Percentiles rank a stretch among this genome's conserved stretches.
These are phyloP conservation scores for Termitomyces sp. DNA, from an alignment of 768 basidiomycete species.

Conservation along the genomic window DNA sequence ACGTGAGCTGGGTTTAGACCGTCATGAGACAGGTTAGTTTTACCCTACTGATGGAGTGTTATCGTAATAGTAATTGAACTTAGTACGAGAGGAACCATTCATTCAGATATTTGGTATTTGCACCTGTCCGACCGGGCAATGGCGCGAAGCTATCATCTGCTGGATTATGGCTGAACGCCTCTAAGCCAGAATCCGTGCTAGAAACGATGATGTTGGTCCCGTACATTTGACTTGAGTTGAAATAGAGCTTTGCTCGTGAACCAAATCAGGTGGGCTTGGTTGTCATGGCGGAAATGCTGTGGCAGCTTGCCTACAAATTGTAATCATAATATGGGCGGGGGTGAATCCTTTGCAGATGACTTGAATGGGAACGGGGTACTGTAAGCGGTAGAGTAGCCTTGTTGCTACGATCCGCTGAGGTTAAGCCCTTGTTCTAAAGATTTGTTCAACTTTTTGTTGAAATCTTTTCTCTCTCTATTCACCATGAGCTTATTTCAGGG, in stretches of 20 bases:
- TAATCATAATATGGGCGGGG: not conserved
- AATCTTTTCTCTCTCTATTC: not conserved
- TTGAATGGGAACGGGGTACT: not conserved
- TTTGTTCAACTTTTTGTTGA: not conserved
- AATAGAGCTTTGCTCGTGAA: not conserved
- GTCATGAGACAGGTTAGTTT: no score
- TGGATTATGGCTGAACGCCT: no score
- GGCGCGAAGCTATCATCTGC: no score
- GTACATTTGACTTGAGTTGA: not conserved
- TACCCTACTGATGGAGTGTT: no score
- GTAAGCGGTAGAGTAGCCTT: not conserved
- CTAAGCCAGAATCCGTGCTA: not conserved
- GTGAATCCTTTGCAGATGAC: not conserved
- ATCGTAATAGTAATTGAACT: no score
- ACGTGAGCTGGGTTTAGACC: no score
- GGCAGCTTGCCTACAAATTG: not conserved
- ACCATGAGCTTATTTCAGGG: not conserved
- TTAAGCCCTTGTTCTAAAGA: not conserved
- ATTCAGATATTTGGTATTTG: no score
- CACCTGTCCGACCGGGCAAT: no score
- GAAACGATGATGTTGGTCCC: not conserved
- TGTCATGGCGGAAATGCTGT: not conserved
- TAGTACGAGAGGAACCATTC: no score
- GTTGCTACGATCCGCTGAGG: not conserved
- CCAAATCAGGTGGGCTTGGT: not conserved